Percentiles rank a stretch among this genome's conserved stretches.
Evolutionary conservation across 331 rosid genomes (phyloP).

Genomic region (Saraca asoca): DNA sequence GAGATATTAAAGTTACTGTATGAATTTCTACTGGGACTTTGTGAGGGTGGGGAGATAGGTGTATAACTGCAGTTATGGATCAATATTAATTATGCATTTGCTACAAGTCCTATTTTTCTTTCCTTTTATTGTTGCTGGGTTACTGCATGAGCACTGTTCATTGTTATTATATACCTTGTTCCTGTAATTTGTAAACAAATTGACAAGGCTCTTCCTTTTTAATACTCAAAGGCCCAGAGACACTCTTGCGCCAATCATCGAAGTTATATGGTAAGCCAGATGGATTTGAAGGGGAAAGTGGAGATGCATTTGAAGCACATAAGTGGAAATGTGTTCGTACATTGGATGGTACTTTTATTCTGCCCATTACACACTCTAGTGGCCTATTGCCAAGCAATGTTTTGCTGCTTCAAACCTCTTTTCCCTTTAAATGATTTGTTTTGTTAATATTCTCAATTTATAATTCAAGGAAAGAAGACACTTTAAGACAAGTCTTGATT

Average conservation of each 20-base stretch:
- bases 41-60: constrained; percentile 12
- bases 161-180: constrained; percentile 2
- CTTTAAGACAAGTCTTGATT: background rate
- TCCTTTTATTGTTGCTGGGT: background rate
- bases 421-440: constrained; percentile 11
- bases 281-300: constrained; percentile 60
- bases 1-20: background rate
- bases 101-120: constrained; percentile 20
- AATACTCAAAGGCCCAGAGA: constrained; percentile 77
- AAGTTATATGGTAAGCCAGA: constrained; percentile 53
- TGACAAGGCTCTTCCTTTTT: constrained; percentile 27
- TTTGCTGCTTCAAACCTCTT: constrained; percentile 24
- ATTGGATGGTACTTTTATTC: constrained; percentile 61
- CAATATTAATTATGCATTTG: constrained; percentile 21
- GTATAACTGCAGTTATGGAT: constrained; percentile 19
- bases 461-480: constrained; percentile 16
- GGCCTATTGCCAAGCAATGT: constrained; percentile 19
- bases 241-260: constrained; percentile 74
- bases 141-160: constrained; percentile 15
- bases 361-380: constrained; percentile 24
- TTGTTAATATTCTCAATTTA: constrained; percentile 23
- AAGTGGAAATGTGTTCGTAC: constrained; percentile 88
- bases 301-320: constrained; percentile 86
- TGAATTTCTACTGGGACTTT: background rate
- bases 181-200: background rate